Evolutionary conservation across 208 protist genomes (phyloP).

Genomic region (Angomonas deanei): DNA sequence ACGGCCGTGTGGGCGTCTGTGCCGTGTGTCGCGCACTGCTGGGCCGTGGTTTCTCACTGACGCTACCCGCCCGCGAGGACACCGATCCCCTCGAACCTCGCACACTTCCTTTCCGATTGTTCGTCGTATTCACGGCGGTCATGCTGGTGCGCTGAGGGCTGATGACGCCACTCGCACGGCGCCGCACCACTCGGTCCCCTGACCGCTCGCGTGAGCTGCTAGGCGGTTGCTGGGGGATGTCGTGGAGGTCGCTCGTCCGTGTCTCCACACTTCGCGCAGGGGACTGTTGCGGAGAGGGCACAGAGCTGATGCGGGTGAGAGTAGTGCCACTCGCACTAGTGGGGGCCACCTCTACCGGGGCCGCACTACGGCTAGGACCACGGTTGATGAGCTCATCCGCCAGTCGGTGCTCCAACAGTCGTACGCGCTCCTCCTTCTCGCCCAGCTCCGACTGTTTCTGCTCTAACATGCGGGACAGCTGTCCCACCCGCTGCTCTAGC

Average conservation of each 20-base stretch:
- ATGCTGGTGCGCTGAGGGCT: slow-evolving; percentile 1
- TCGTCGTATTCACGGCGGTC: neutral
- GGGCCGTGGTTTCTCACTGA: slow-evolving; percentile 67
- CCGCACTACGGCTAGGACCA: neutral
- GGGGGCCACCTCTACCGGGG: neutral
- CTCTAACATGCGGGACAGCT: slow-evolving; percentile 33
- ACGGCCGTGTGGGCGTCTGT: slow-evolving; percentile 8
- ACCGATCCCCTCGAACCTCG: no score
- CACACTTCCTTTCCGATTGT: no score
- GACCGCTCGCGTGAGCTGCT: neutral
- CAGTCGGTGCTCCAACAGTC: slow-evolving; percentile 72
- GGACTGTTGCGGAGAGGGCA: no score
- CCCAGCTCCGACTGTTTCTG: slow-evolving; percentile 33
- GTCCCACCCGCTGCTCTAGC: slow-evolving; percentile 35
- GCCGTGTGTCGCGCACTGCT: slow-evolving; percentile 58
- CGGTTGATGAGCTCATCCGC: slow-evolving; percentile 53
- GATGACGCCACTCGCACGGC: neutral
- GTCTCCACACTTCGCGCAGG: neutral
- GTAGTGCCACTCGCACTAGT: neutral
- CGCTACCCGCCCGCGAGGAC: slow-evolving; percentile 46
- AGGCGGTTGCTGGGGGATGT: neutral
- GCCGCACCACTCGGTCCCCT: neutral
- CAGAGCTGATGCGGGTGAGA: neutral
- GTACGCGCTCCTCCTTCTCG: slow-evolving; percentile 65
- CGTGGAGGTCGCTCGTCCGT: neutral